Evolutionary conservation across 2,329 filamentous ascomycete genomes (phyloP).

Genomic region (Aureobasidium musti): DNA sequence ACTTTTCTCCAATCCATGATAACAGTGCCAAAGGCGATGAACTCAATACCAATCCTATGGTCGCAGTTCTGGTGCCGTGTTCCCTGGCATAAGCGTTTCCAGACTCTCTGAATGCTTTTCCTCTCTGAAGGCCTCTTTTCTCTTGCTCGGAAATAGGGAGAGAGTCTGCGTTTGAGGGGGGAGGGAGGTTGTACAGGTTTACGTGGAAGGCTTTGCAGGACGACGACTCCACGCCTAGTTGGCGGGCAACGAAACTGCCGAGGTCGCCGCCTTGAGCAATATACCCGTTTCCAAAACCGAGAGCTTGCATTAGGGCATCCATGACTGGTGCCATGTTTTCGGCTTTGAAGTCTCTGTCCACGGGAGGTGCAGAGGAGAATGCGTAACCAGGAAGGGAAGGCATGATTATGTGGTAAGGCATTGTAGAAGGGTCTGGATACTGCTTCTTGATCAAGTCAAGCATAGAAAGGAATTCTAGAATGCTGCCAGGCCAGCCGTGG

Average conservation of each 20-base stretch:
- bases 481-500: constrained; percentile 58
- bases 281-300: constrained; percentile 58
- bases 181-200: constrained; percentile 30
- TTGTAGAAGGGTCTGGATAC: constrained; percentile 50
- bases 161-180: constrained; percentile 35
- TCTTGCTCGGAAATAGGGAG: constrained; percentile 42
- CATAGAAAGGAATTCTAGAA: constrained; percentile 59
- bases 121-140: constrained; percentile 43
- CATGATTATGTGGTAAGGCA: constrained; percentile 61
- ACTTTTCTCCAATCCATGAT: constrained; percentile 62
- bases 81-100: constrained; percentile 55
- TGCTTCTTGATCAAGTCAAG: constrained; percentile 51
- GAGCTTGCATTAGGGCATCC: constrained; percentile 54
- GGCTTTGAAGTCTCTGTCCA: constrained; percentile 48
- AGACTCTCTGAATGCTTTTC: constrained; percentile 44
- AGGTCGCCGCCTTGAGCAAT: constrained; percentile 61
- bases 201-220: constrained; percentile 49
- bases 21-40: constrained; percentile 59
- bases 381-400: constrained; percentile 59
- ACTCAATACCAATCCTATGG: constrained; percentile 58
- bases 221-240: constrained; percentile 47
- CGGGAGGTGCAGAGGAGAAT: constrained; percentile 53
- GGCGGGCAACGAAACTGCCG: constrained; percentile 49
- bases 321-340: constrained; percentile 50
- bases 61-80: constrained; percentile 58